phyloP scores from a whole-genome alignment of 2,329 filamentous ascomycete genomes.

The Aspergillus sp. region DNA sequence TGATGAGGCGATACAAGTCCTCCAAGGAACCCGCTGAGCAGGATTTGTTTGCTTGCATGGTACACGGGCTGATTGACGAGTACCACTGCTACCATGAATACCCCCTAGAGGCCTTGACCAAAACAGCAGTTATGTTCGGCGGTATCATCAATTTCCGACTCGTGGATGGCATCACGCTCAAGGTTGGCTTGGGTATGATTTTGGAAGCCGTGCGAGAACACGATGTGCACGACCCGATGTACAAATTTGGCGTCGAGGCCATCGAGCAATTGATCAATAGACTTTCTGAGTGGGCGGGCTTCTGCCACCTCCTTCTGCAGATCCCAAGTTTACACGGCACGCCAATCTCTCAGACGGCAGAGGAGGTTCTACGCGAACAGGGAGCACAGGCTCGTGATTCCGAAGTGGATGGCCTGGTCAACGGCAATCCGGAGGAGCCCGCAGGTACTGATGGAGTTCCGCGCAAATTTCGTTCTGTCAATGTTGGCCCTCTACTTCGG shows the following conservation, averaged over 20 bases:
- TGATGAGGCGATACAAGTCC: conserved; percentile 79
- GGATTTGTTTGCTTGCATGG: conserved; percentile 97
- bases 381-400: conserved; percentile 51
- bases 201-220: conserved; percentile 91
- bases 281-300: conserved; percentile 89
- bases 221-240: conserved; percentile 79
- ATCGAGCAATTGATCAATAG: conserved; percentile 79
- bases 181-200: conserved; percentile 95
- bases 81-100: conserved; percentile 94
- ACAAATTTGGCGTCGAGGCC: conserved; percentile 94
- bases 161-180: conserved; percentile 80
- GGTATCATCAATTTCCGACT: conserved; percentile 93
- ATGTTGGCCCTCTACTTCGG: conserved; percentile 62
- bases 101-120: conserved; percentile 89
- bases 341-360: conserved; percentile 73
- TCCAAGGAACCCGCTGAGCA: conserved; percentile 79
- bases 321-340: conserved; percentile 78
- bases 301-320: conserved; percentile 76
- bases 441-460: conserved; percentile 53
- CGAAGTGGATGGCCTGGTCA: conserved; percentile 48
- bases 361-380: conserved; percentile 68
- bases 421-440: conserved; percentile 64
- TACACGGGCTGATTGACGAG: conserved; percentile 94
- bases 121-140: conserved; percentile 91
- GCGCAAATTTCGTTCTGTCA: conserved; percentile 70